A percentile compares a stretch with the other conserved stretches of the same genome.
These are phyloP conservation scores for Liquidambar formosana DNA, from an alignment of 164 flowering plant genomes.

Conservation along the genomic window DNA sequence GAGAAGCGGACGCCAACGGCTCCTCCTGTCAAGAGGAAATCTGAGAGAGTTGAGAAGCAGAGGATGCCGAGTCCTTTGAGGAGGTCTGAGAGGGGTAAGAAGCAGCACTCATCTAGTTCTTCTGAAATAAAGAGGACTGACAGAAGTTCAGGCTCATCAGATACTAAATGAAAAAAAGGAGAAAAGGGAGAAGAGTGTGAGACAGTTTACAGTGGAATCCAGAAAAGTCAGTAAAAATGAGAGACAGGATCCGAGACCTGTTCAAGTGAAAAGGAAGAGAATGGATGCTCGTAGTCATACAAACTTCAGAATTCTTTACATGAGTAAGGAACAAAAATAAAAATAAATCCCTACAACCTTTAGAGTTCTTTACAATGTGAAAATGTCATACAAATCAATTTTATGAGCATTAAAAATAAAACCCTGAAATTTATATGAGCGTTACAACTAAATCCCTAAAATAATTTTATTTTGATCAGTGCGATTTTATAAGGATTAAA, in stretches of 20 bases:
- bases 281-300: conserved; percentile 48
- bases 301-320: too few species aligned
- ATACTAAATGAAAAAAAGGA: conserved; percentile 20
- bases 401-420: too few species aligned
- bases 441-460: too few species aligned
- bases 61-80: conserved; percentile 39
- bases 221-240: conserved; percentile 20
- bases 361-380: too few species aligned
- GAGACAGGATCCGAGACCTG: conserved; percentile 9
- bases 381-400: too few species aligned
- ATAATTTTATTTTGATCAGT: too few species aligned
- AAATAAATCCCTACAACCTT: too few species aligned
- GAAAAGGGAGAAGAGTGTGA: conserved; percentile 31
- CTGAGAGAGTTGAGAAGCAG: conserved; percentile 40
- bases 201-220: conserved; percentile 19
- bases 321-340: too few species aligned
- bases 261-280: conserved; percentile 22
- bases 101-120: conserved; percentile 23
- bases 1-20: conserved; percentile 31
- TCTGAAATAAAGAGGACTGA: conserved; percentile 41
- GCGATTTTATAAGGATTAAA: too few species aligned
- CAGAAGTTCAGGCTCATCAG: conserved; percentile 26
- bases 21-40: conserved; percentile 33
- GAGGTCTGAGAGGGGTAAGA: conserved; percentile 51
- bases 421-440: too few species aligned